phyloP scores from a whole-genome alignment of 1,284 basidiomycete species.

The Papiliotrema nemorosa region DNA sequence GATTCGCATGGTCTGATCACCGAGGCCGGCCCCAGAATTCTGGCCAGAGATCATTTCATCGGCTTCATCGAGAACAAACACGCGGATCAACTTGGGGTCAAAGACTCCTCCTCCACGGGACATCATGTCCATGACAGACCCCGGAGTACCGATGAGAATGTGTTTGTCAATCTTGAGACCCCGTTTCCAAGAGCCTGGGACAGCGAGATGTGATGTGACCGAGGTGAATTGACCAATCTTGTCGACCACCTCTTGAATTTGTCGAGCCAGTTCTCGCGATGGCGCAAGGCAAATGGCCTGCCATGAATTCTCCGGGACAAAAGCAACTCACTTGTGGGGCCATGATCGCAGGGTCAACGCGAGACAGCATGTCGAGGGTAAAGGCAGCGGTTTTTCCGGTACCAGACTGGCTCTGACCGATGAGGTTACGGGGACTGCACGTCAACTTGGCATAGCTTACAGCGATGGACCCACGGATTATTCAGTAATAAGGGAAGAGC shows the following conservation, averaged over 20 bases:
- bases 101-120: constrained; percentile 39
- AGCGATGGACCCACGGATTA: constrained; percentile 68
- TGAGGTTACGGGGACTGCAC: constrained; percentile 88
- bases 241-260: constrained; percentile 93
- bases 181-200: constrained; percentile 67
- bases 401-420: constrained; percentile 98
- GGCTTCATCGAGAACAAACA: constrained; percentile 96
- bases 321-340: constrained; percentile 68
- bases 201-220: constrained; percentile 90
- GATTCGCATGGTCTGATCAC: constrained; percentile 92
- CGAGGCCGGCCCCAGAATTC: constrained; percentile 58
- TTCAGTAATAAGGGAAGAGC: constrained; percentile 86
- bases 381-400: constrained; percentile 99
- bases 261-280: constrained; percentile 92
- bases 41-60: constrained; percentile 98
- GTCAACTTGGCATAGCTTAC: constrained; percentile 1
- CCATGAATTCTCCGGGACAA: background rate
- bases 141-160: constrained; percentile 93
- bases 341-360: constrained; percentile 78
- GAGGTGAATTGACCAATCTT: constrained; percentile 93
- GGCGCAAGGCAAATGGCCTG: constrained; percentile 91
- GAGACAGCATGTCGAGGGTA: constrained; percentile 93
- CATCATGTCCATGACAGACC: constrained; percentile 87
- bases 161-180: constrained; percentile 69
- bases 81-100: constrained; percentile 76